These are phyloP conservation scores for Meyerozyma athensensis DNA, from an alignment of 1,139 yeast species.

Conservation along the genomic window DNA sequence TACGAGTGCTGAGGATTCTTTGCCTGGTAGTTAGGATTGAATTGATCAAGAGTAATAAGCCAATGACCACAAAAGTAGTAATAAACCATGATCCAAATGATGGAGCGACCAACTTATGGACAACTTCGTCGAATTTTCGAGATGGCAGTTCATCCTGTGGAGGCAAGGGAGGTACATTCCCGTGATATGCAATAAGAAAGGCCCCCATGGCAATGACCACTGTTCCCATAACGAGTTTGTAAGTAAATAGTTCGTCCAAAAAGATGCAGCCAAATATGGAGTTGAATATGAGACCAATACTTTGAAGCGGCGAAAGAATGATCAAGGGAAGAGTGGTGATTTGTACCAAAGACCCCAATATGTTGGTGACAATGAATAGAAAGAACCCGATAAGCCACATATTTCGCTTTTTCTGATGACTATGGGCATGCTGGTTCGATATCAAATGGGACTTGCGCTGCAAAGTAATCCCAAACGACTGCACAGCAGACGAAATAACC, in stretches of 20 bases:
- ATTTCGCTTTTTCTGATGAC: slow-evolving; percentile 45
- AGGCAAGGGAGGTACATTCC: slow-evolving; percentile 24
- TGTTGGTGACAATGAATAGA: slow-evolving; percentile 67
- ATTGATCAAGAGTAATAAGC: slow-evolving; percentile 22
- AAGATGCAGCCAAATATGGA: slow-evolving; percentile 64
- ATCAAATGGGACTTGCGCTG: slow-evolving; percentile 75
- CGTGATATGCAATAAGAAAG: slow-evolving; percentile 72
- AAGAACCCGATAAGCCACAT: slow-evolving; percentile 76
- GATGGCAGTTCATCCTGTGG: slow-evolving; percentile 17
- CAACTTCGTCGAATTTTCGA: slow-evolving; percentile 23
- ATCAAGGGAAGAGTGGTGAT: slow-evolving; percentile 80
- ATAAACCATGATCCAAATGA: slow-evolving; percentile 37
- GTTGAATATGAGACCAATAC: slow-evolving; percentile 83
- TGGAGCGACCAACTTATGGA: slow-evolving; percentile 22
- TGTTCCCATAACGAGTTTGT: slow-evolving; percentile 59
- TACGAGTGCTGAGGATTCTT: slow-evolving; percentile 5
- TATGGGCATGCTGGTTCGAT: slow-evolving; percentile 20
- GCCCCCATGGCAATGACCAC: slow-evolving; percentile 70
- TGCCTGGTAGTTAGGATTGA: slow-evolving; percentile 6
- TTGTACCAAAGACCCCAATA: slow-evolving; percentile 80
- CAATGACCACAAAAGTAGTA: slow-evolving; percentile 29
- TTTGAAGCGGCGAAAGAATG: slow-evolving; percentile 77
- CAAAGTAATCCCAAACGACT: slow-evolving; percentile 76
- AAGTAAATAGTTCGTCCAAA: slow-evolving; percentile 64
- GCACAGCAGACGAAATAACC: slow-evolving; percentile 72